Evolutionary conservation across 345 rosid species (phyloP), one percentile per base, ranked within the genome.

Genomic region (Mercurialis annua): DNA sequence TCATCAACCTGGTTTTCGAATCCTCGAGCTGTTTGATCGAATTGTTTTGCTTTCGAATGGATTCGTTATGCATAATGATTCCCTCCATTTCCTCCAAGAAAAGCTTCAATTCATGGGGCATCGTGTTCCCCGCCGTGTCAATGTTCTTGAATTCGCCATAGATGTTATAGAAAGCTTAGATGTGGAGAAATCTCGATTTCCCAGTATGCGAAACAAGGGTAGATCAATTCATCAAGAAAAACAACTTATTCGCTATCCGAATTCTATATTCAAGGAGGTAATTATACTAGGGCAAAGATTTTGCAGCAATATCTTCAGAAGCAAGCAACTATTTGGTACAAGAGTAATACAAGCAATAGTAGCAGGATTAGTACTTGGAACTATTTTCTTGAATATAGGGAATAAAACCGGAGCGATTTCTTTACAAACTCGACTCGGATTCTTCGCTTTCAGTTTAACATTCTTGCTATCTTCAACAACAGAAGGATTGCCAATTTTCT

Each of bases 1-100:
- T 57, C 98, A 92, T 76, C 98, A 92, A 64, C 98, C 98, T 0
- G 92, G 97, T 33, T 88, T 82, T 69, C 97, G 97, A 38, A 90
- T 90, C 51, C 90, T 92, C 18, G 82, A 88, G 77, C 81, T 77
- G 70, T 74, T 92, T 24, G 84, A 87, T 67, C 82, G 89, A 46
- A 69, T 90, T 49, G 82, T 88, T 26, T 69, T 92, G 81, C 98
- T 92, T 30, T 88, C 89, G 18, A 78, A 78, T 48, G 98, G 98
- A 10, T 50, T 69, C 16, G 76, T 78, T 38, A 75, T 86, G 46
- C 96, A 92, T 62, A 82, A 85, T 61, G 93, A 89, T 44, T 71
- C 87, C 0, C 64, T 85, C 48, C n/a, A 60, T 54, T 81, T 73
- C 59, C 93, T 92, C 20, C 77, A 80, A 51, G 78, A 92, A 42